Base-by-base conservation (phyloP, 805 yeast genomes). In the Sugiyamaella smithiae region DNA sequence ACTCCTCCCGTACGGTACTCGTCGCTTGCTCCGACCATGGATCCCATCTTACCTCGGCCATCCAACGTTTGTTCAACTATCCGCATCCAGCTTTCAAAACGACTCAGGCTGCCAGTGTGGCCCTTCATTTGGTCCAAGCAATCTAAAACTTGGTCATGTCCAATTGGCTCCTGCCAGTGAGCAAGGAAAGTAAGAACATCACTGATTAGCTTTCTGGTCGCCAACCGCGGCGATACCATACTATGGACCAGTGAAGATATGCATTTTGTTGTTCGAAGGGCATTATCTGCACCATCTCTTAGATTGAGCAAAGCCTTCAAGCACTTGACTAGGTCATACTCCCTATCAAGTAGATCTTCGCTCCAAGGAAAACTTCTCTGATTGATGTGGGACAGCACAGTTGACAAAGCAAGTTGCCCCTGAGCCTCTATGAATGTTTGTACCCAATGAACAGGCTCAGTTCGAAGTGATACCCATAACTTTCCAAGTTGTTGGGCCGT, bases 1-100 rank as follows among this genome's bases (percentile, higher is more conserved):
- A 64, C 57, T 0, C 81, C 78, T 1, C 73, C 69, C 5, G 75
- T 65, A 50, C 80, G 82, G 46, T 81, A 75, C 56, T 91, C 97
- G 7, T 84, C 93, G 50, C 88, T 83, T 0, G 97, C 96, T 1
- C 97, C 97, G 6, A 91, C 98, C 59, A 84, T 66, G 0, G 97
- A 87, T 8, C 97, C 96, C 76, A 86, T 75, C 58, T 81, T 84
- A 5, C 98, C 98, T 57, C 90, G 76, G 2, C 97, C 97, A 49
- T 82, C 88, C 38, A 88, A 59, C 0, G 90, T 83, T 43, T 76
- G 77, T 44, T 76, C 83, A 2, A 88, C 82, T 9, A 80, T 69
- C 43, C 70, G 67, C 40, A 88, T 61, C 96, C 96, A 88, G 31
- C 83, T 75, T 52, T 82, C 85, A 57, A 84, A 81, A 35, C 84